Base-by-base conservation (phyloP, 2,329 filamentous ascomycete species). In the Conoideocrella luteorostrata region DNA sequence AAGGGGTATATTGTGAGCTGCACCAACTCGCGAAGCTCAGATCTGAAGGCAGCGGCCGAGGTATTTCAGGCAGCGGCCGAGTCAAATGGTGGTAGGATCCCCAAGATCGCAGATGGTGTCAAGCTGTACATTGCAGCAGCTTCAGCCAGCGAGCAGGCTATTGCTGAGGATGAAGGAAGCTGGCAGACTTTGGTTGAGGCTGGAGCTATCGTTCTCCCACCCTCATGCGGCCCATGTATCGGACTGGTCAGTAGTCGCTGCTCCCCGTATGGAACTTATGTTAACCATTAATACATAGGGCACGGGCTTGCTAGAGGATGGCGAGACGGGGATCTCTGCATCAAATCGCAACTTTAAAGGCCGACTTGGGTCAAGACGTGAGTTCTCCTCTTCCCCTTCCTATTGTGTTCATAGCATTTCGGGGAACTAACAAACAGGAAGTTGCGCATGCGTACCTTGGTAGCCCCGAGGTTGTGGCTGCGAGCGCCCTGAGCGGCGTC, bases 281-380 rank as follows among this genome's bases (percentile, higher is more conserved):
- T 26, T 40, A 40, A 40, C 21, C 28, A 28, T 40, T n/a, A n/a
- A n/a, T n/a, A 17, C n/a, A 40, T 24, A 48, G 1, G 60, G 64
- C 1, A 79, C 75, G 0, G 88, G 88, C 37, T 70, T 95, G 0
- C 72, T 95, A 2, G 83, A 95, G 62, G 76, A 80, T 3, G 86
- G 86, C 20, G 88, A 95, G 67, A 80, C 88, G 11, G 88, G 88
- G 17, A 90, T 95, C 56, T 82, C 76, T 50, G 86, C 88, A 0
- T 82, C 75, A 45, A 95, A 95, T 69, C 75, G 89, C 12, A 95
- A 95, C 64, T 95, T 91, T 72, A 90, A 90, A 66, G 89, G 88
- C 0, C 79, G 89, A 6, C 93, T 95, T 85, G 89, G 89, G 11
- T 47, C 47, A 30, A 37, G 43, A 30, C 34, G 37, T 41, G 13